A percentile compares a stretch with the other conserved stretches of the same genome.
phyloP scores from a whole-genome alignment of 192 early-diverging fungal species.

The Thoreauomyces humboldtii region DNA sequence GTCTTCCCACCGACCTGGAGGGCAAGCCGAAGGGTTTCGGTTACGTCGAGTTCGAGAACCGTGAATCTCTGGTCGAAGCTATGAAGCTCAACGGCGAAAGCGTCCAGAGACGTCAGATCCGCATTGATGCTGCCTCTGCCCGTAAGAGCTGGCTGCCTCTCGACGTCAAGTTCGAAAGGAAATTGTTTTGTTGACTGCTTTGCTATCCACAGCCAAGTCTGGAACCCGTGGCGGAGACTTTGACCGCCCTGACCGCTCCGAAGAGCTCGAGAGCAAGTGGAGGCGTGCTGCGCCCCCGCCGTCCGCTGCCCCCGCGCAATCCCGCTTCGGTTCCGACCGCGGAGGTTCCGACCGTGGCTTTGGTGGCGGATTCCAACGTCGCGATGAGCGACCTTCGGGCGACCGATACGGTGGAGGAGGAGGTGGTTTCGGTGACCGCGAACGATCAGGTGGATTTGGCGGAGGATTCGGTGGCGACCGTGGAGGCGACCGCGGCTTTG shows the following conservation, averaged over 20 bases:
- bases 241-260: constrained; percentile 18
- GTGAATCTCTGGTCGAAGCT: constrained; percentile 79
- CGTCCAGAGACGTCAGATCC: constrained; percentile 67
- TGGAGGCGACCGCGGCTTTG: constrained; percentile 17
- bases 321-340: constrained; percentile 42
- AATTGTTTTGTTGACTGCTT: not conserved
- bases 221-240: not conserved
- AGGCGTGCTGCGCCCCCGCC: constrained; percentile 53
- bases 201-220: constrained; percentile 10
- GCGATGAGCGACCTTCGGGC: constrained; percentile 10
- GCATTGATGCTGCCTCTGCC: constrained; percentile 85
- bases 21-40: constrained; percentile 87
- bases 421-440: not conserved
- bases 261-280: constrained; percentile 27
- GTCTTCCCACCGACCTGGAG: constrained; percentile 78
- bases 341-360: constrained; percentile 32
- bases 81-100: constrained; percentile 62
- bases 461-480: constrained; percentile 20
- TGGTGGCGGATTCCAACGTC: constrained; percentile 31
- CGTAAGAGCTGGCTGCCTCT: constrained; percentile 51
- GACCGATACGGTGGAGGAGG: constrained; percentile 12
- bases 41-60: constrained; percentile 89
- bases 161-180: too few species aligned
- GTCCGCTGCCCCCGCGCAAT: constrained; percentile 38
- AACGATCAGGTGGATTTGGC: constrained; percentile 1